These are phyloP conservation scores for Actinomortierella ambigua DNA, from an alignment of 371 early-diverging fungal species.

Conservation along the genomic window DNA sequence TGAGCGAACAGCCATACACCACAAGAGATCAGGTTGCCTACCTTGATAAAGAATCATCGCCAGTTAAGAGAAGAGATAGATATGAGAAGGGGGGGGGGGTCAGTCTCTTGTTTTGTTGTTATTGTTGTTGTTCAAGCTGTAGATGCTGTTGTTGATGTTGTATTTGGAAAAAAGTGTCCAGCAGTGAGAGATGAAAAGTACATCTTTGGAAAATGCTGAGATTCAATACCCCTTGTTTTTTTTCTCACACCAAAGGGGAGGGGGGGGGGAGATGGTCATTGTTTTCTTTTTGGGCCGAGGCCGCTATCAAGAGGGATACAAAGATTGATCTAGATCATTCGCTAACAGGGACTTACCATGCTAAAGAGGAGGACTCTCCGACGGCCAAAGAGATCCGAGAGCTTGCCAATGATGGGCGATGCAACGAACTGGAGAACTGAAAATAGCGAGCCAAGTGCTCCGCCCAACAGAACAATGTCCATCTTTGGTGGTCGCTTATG, in stretches of 20 bases:
- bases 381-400: conserved; percentile 87
- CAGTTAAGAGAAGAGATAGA: background rate
- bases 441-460: conserved; percentile 90
- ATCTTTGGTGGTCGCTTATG: conserved; percentile 52
- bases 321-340: too few relatives aligned
- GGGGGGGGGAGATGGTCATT: too few relatives aligned
- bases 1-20: conserved; percentile 87
- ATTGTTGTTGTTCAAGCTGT: background rate
- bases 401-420: conserved; percentile 84
- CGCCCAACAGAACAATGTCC: conserved; percentile 95
- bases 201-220: too few relatives aligned
- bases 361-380: conserved; percentile 82
- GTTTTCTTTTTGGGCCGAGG: too few relatives aligned
- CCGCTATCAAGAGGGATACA: too few relatives aligned
- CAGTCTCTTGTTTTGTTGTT: too few relatives aligned
- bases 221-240: too few relatives aligned
- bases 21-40: conserved; percentile 89
- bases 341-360: conserved; percentile 72
- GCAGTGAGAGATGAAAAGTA: too few relatives aligned
- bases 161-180: too few relatives aligned
- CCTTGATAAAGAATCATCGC: conserved; percentile 48
- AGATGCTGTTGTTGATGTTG: background rate
- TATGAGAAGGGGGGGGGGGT: too few relatives aligned
- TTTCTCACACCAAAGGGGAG: too few relatives aligned
- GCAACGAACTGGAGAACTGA: conserved; percentile 93